These are phyloP conservation scores for Rutstroemia sp. DNA, from an alignment of 2,329 filamentous ascomycete genomes.

Conservation along the genomic window DNA sequence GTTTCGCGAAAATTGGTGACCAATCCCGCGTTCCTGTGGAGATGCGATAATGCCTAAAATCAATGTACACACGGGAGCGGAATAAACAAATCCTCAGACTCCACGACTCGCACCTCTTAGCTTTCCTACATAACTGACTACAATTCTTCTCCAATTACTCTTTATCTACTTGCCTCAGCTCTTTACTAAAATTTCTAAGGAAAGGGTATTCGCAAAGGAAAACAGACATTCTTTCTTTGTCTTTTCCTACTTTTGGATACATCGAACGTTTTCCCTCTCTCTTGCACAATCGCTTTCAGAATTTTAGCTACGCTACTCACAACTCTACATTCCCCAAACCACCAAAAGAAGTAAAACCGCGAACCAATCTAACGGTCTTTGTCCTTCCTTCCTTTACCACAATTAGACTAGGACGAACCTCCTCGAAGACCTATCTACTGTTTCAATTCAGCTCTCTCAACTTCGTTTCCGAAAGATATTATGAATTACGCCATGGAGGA, in stretches of 20 bases:
- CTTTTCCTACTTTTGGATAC: not conserved
- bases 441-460: not conserved
- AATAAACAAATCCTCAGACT: conserved; percentile 3
- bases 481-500: conserved; percentile 45
- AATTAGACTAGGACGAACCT: not conserved
- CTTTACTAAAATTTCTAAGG: not conserved
- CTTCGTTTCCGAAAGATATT: conserved; percentile 4
- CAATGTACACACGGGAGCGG: not conserved
- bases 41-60: not conserved
- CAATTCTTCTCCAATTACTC: not conserved
- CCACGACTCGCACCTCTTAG: not conserved
- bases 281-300: conserved; percentile 16
- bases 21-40: too few relatives aligned
- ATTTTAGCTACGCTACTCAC: conserved; percentile 4
- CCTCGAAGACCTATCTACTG: conserved; percentile 1
- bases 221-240: conserved; percentile 1
- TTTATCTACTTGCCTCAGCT: not conserved
- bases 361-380: conserved; percentile 13
- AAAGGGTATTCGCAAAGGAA: not conserved
- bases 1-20: conserved; percentile 4
- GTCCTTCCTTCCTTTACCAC: conserved; percentile 12
- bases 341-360: not conserved
- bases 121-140: not conserved
- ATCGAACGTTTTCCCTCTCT: not conserved
- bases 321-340: conserved; percentile 7